phyloP scores from a whole-genome alignment of 495 filamentous ascomycete species.

The Penicillium paxilli region DNA sequence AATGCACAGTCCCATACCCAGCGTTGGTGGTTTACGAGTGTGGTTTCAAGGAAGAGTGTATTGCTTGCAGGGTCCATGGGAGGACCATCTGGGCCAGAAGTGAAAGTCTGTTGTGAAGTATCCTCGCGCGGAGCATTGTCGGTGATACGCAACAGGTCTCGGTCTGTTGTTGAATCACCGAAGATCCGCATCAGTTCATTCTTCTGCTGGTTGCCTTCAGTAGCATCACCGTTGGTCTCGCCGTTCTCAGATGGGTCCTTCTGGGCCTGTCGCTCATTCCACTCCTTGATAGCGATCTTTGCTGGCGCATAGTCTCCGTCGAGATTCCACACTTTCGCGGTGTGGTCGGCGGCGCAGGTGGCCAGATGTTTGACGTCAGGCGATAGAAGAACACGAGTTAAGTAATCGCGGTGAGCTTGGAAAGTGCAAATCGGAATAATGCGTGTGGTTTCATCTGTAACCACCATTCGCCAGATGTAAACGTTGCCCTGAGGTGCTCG shows the following conservation, averaged over 20 bases:
- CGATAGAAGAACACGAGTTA: slow-evolving; percentile 92
- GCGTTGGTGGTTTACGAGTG: slow-evolving; percentile 88
- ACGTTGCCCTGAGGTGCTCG: slow-evolving; percentile 74
- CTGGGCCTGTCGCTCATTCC: slow-evolving; percentile 23
- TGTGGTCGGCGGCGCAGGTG: slow-evolving; percentile 96
- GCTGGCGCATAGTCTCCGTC: slow-evolving; percentile 54
- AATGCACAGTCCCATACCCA: slow-evolving; percentile 99
- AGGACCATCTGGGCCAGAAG: slow-evolving; percentile 44
- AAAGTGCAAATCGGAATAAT: slow-evolving; percentile 91
- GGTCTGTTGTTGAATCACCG: slow-evolving; percentile 17
- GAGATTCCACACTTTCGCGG: slow-evolving; percentile 95
- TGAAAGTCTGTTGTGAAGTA: slow-evolving; percentile 38
- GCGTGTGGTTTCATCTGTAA: slow-evolving; percentile 78
- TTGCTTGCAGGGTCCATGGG: slow-evolving; percentile 44
- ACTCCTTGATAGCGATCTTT: slow-evolving; percentile 40
- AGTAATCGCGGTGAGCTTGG: slow-evolving; percentile 88
- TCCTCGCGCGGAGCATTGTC: slow-evolving; percentile 25
- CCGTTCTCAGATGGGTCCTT: slow-evolving; percentile 3
- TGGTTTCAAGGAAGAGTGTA: slow-evolving; percentile 81
- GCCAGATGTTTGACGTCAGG: slow-evolving; percentile 97
- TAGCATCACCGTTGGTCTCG: slow-evolving; percentile 13
- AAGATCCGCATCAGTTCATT: slow-evolving; percentile 30
- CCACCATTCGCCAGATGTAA: slow-evolving; percentile 92
- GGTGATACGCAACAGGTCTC: slow-evolving; percentile 26
- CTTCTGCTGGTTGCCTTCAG: slow-evolving; percentile 19